Evolutionary conservation across 1,284 basidiomycete genomes (phyloP).

Genomic region (Apiotrichum gamsii): DNA sequence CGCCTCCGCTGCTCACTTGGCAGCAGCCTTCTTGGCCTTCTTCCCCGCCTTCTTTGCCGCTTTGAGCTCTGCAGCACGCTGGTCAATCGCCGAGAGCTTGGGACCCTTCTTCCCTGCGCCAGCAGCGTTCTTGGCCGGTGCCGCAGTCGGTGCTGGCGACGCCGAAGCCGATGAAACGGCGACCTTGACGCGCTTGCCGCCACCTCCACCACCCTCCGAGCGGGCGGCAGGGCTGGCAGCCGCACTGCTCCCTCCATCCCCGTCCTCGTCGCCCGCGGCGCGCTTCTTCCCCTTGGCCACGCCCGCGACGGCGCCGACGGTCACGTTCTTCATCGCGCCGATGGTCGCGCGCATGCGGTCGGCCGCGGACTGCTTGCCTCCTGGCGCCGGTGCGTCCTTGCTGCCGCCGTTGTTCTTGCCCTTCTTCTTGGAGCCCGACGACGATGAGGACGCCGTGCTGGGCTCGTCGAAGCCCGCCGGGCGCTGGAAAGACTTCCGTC

Average conservation of each 20-base stretch:
- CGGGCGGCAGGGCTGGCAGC: too few relatives aligned
- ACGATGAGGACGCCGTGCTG: too few relatives aligned
- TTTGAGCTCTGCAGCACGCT: conserved; percentile 19
- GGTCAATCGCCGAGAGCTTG: conserved; percentile 10
- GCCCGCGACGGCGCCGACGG: not conserved
- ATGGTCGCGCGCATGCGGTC: conserved; percentile 6
- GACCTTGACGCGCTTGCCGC: not conserved
- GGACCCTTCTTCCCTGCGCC: not conserved
- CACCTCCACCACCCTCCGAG: not conserved
- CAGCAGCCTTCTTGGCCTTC: conserved; percentile 17
- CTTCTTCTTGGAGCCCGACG: not conserved
- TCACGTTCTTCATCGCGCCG: conserved; percentile 3
- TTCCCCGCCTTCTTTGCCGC: conserved; percentile 24
- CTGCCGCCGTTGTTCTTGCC: not conserved
- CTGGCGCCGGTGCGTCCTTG: too few relatives aligned
- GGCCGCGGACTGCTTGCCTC: not conserved
- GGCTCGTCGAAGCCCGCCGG: conserved; percentile 6
- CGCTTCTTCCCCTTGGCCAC: conserved; percentile 6
- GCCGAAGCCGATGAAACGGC: too few relatives aligned
- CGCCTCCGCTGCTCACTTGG: too few relatives aligned
- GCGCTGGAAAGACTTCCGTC: not conserved
- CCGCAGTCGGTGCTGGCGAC: too few relatives aligned
- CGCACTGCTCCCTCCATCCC: not conserved
- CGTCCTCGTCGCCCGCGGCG: not conserved
- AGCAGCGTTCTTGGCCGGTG: not conserved